These are phyloP conservation scores for Citrus reticulata DNA, from an alignment of 345 rosid genomes.

Conservation along the genomic window DNA sequence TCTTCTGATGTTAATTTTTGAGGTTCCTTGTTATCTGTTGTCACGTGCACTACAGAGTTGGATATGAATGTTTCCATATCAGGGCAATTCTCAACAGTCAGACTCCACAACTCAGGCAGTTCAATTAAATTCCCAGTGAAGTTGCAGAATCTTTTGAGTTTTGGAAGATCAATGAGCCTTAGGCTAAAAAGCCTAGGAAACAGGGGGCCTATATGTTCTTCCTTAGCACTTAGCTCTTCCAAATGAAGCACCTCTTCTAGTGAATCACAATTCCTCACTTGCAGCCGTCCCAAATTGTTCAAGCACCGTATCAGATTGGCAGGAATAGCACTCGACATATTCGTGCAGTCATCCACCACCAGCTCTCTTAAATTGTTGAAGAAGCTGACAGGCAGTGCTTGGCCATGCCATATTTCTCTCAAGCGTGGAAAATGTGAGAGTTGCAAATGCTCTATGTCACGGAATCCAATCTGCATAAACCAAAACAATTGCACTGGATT, in stretches of 20 bases:
- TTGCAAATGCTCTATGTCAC: accelerated
- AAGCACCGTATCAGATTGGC: not conserved
- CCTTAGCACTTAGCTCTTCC: not conserved
- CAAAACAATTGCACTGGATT: too few relatives aligned
- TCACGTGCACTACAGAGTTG: not conserved
- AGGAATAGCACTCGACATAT: not conserved
- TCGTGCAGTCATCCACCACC: too few relatives aligned
- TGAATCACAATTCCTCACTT: not conserved
- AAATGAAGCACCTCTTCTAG: not conserved
- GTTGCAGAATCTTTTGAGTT: not conserved
- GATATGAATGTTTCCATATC: not conserved
- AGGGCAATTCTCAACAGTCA: not conserved
- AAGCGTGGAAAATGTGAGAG: too few relatives aligned
- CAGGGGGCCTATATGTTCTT: not conserved
- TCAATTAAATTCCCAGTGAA: not conserved
- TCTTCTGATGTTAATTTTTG: too few relatives aligned
- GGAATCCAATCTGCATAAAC: too few relatives aligned
- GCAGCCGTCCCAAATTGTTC: accelerated
- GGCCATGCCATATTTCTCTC: too few relatives aligned
- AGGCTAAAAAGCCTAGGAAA: accelerated
- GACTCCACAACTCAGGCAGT: accelerated
- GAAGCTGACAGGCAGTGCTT: too few relatives aligned
- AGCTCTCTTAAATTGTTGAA: accelerated
- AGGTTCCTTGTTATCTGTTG: too few relatives aligned
- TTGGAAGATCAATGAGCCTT: not conserved